Evolutionary conservation across 805 yeast species (phyloP).

Genomic region (Maudiozyma serrabonitensis): DNA sequence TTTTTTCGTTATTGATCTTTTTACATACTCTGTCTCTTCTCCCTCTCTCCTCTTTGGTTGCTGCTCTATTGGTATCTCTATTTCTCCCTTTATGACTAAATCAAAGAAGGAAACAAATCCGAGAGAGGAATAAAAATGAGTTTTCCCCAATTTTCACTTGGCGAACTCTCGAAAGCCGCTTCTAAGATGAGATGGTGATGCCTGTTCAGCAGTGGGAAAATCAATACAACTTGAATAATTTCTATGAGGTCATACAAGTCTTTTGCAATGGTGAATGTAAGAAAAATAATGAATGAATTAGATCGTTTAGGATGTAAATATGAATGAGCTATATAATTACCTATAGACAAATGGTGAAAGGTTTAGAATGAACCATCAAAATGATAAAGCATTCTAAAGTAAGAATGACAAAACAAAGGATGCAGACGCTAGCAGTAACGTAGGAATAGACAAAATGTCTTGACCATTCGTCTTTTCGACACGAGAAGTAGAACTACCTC

Average conservation of each 20-base stretch:
- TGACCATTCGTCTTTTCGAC: background rate
- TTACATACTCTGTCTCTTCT: too few species aligned
- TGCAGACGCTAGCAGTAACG: background rate
- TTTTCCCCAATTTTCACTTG: background rate
- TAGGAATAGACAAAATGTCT: background rate
- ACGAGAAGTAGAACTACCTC: background rate
- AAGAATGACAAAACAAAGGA: background rate
- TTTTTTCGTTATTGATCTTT: too few species aligned
- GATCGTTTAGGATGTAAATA: background rate
- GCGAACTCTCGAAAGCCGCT: background rate
- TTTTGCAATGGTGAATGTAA: too few species aligned
- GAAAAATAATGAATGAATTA: background rate
- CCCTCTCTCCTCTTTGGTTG: too few species aligned
- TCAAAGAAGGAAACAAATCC: background rate
- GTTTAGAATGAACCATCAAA: background rate
- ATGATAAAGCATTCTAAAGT: background rate
- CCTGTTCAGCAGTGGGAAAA: too few species aligned
- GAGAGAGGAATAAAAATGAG: background rate
- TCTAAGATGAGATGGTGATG: too few species aligned
- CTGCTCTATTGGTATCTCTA: background rate
- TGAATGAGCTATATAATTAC: background rate
- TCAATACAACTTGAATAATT: too few species aligned
- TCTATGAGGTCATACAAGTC: too few species aligned
- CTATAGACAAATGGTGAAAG: background rate
- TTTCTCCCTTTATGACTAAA: background rate